phyloP scores from a whole-genome alignment of 345 rosid genomes.

The Turritis glabra region DNA sequence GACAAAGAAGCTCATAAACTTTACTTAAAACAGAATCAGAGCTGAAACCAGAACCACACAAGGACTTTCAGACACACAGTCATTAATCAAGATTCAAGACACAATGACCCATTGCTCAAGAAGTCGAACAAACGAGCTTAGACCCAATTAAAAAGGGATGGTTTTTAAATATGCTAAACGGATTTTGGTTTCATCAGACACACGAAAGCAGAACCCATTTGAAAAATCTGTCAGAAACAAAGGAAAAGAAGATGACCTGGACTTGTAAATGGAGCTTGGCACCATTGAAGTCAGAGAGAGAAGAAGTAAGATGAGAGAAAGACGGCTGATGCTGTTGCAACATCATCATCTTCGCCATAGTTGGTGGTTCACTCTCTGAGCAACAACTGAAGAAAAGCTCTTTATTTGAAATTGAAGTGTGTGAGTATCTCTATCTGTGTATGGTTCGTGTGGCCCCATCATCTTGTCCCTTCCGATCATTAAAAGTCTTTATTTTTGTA shows the following conservation, averaged over 20 bases:
- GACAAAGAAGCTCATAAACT: neutral
- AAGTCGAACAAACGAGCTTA: neutral
- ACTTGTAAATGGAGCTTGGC: slow-evolving; percentile 61
- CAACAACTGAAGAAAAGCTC: slow-evolving; percentile 10
- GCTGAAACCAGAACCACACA: slow-evolving; percentile 5
- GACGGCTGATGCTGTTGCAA: slow-evolving; percentile 72
- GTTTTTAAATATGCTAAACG: neutral
- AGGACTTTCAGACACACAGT: neutral
- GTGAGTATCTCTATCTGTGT: slow-evolving; percentile 18
- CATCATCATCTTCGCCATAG: slow-evolving; percentile 71
- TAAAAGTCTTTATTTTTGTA: slow-evolving; percentile 12
- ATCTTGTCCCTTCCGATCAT: slow-evolving; percentile 34
- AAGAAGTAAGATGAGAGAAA: slow-evolving; percentile 70
- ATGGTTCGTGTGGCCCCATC: slow-evolving; percentile 36
- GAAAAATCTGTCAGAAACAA: neutral
- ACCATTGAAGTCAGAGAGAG: slow-evolving; percentile 89
- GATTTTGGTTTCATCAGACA: slow-evolving; percentile 7
- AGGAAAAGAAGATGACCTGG: slow-evolving; percentile 52
- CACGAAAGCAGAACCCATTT: neutral
- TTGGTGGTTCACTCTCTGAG: slow-evolving; percentile 23
- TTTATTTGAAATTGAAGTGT: slow-evolving; percentile 22
- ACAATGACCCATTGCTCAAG: slow-evolving; percentile 1
- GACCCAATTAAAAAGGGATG: neutral
- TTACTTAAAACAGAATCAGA: neutral
- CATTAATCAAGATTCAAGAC: neutral